Evolutionary conservation across 805 yeast genomes (phyloP).

Genomic region (Metschnikowia rubicola): DNA sequence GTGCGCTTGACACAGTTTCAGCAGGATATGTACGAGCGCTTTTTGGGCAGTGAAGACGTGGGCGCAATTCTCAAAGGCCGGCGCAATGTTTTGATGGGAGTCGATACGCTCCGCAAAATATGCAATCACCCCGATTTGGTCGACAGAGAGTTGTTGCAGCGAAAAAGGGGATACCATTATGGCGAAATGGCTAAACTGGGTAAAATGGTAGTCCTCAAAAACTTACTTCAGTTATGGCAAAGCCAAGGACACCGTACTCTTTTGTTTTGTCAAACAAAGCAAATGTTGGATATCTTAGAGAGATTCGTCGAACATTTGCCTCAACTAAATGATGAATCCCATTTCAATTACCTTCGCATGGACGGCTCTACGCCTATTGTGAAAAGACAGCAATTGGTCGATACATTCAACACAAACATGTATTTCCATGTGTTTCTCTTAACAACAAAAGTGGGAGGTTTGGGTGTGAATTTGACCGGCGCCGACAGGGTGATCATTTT

Average conservation of each 20-base stretch:
- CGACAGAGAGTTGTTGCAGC: constrained; percentile 36
- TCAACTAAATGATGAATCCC: background rate
- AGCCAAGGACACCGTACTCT: constrained; percentile 73
- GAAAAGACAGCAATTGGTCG: constrained; percentile 75
- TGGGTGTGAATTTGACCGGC: constrained; percentile 91
- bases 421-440: constrained; percentile 64
- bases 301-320: constrained; percentile 47
- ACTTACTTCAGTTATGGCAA: constrained; percentile 72
- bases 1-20: constrained; percentile 81
- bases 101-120: constrained; percentile 83
- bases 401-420: constrained; percentile 64
- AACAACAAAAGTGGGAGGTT: constrained; percentile 94
- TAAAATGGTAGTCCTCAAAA: constrained; percentile 83
- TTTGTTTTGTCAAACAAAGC: constrained; percentile 88
- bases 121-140: constrained; percentile 95
- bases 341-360: constrained; percentile 70
- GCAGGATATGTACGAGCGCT: constrained; percentile 67
- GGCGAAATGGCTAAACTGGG: constrained; percentile 72
- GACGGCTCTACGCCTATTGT: constrained; percentile 89
- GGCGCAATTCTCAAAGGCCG: constrained; percentile 68
- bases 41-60: constrained; percentile 73
- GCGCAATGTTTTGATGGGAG: constrained; percentile 82
- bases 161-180: constrained; percentile 37
- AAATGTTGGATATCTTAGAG: constrained; percentile 88
- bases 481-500: constrained; percentile 91